Evolutionary conservation across 1,284 basidiomycete genomes (phyloP).

Genomic region (Phenoliferia sp.): DNA sequence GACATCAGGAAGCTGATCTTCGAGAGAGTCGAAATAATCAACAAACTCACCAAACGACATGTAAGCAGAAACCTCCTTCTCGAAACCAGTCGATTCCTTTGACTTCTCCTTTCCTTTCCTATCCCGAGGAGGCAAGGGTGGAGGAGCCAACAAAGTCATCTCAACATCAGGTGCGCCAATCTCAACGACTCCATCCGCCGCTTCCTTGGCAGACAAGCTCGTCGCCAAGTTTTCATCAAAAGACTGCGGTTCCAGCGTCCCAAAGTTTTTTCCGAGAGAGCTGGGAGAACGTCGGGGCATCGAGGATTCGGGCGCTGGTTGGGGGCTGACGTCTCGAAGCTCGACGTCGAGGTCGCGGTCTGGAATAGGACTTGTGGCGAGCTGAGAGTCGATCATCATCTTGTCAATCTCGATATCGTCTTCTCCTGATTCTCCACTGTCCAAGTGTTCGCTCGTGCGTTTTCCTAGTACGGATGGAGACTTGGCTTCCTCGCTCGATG

Average conservation of each 20-base stretch:
- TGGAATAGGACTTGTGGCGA: neutral
- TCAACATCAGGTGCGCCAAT: slow-evolving; percentile 3
- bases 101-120: slow-evolving; percentile 21
- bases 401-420: neutral
- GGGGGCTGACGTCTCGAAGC: neutral
- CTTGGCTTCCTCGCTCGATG: slow-evolving; percentile 61
- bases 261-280: neutral
- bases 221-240: neutral
- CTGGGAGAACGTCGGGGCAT: neutral
- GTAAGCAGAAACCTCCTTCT: slow-evolving; percentile 36
- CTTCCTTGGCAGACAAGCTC: neutral
- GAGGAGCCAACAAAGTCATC: slow-evolving; percentile 40
- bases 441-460: slow-evolving; percentile 50
- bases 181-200: slow-evolving; percentile 14
- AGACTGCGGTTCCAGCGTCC: neutral
- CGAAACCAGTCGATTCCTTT: slow-evolving; percentile 9
- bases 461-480: slow-evolving; percentile 64
- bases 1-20: no score
- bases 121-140: slow-evolving; percentile 58
- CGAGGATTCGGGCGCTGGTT: neutral
- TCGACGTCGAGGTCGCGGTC: slow-evolving; percentile 4
- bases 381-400: slow-evolving; percentile 17
- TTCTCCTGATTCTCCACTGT: slow-evolving; percentile 11
- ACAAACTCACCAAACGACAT: slow-evolving; percentile 88
- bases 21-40: no score